Percentiles rank a stretch among this genome's conserved stretches.
Evolutionary conservation across 805 yeast genomes (phyloP).

Genomic region (Phaffomyces opuntiae): DNA sequence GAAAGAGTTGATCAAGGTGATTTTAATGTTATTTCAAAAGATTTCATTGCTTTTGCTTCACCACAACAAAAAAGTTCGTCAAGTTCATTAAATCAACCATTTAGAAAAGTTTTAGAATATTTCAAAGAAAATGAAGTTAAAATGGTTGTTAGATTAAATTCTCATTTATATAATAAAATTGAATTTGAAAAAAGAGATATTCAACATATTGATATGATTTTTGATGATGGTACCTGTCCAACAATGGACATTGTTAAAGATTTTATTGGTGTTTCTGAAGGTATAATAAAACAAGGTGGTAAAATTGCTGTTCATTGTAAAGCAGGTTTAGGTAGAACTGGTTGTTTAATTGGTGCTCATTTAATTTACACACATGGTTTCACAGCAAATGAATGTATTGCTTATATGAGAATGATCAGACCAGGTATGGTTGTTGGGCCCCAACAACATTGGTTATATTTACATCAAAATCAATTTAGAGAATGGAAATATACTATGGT

Average conservation of each 20-base stretch:
- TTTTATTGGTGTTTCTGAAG: conserved; percentile 92
- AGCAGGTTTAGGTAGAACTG: conserved; percentile 97
- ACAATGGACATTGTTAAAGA: conserved; percentile 87
- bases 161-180: conserved; percentile 78
- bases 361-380: conserved; percentile 93
- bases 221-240: conserved; percentile 98
- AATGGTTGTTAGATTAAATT: conserved; percentile 85
- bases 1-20: conserved; percentile 98
- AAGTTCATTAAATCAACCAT: conserved; percentile 56
- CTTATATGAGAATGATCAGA: conserved; percentile 90
- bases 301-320: conserved; percentile 98
- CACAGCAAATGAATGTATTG: conserved; percentile 95
- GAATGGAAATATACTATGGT: conserved; percentile 95
- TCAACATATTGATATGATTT: conserved; percentile 89
- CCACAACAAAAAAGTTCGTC: conserved; percentile 64
- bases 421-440: conserved; percentile 99
- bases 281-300: conserved; percentile 78
- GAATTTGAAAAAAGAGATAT: conserved; percentile 82
- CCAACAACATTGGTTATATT: conserved; percentile 96
- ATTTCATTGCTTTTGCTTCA: conserved; percentile 95
- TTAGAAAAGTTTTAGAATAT: conserved; percentile 72
- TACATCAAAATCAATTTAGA: conserved; percentile 92
- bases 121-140: conserved; percentile 70
- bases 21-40: conserved; percentile 84
- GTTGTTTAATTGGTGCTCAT: conserved; percentile 96